Conservation (phyloP, 176 grass and related monocot genomes). For the Phragmites australis region DNA sequence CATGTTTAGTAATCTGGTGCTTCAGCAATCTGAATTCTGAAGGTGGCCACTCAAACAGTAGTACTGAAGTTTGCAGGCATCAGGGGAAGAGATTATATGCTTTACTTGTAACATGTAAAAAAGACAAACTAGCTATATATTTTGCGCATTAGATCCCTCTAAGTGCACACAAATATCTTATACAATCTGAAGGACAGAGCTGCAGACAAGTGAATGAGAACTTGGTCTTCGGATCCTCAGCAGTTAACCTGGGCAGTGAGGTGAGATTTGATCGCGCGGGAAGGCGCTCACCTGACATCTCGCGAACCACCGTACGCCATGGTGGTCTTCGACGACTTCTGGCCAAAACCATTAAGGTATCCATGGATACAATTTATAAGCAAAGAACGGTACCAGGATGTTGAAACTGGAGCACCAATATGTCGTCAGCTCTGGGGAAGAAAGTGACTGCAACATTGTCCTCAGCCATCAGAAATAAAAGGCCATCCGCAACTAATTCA, state of each 20-base stretch:
- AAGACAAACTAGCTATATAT: too few species aligned
- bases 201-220: too few species aligned
- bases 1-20: not conserved
- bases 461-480: conserved; percentile 57
- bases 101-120: not conserved
- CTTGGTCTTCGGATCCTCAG: too few species aligned
- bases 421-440: conserved; percentile 20
- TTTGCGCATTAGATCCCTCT: too few species aligned
- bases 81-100: not conserved
- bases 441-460: conserved; percentile 34
- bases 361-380: conserved; percentile 45
- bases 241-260: conserved; percentile 24
- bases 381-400: conserved; percentile 17
- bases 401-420: conserved; percentile 34
- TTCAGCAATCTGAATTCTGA: not conserved
- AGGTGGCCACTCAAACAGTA: not conserved
- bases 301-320: conserved; percentile 56
- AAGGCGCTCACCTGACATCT: conserved; percentile 70
- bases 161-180: too few species aligned
- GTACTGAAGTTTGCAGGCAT: not conserved
- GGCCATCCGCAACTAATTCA: conserved; percentile 46
- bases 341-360: conserved; percentile 12
- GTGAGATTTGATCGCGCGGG: conserved; percentile 7
- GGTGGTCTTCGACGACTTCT: conserved; percentile 11
- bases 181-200: too few species aligned